phyloP scores from a whole-genome alignment of 768 basidiomycete genomes.

The Gloeophyllum trabeum region DNA sequence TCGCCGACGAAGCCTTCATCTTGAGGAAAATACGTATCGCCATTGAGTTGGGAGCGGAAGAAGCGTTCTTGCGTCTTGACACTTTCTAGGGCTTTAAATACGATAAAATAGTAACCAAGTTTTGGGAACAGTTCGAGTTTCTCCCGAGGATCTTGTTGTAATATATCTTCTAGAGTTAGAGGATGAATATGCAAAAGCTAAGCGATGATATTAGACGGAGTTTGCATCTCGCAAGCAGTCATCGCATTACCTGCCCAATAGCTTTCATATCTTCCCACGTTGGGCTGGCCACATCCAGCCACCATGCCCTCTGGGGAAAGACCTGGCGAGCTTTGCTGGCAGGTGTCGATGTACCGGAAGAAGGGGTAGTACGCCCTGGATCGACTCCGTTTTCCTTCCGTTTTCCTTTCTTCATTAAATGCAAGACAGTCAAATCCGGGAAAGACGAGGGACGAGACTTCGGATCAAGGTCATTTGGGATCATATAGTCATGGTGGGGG shows the following conservation, averaged over 20 bases:
- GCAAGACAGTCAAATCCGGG: not conserved
- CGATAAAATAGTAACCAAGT: constrained; percentile 88
- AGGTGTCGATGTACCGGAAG: constrained; percentile 7
- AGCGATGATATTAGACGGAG: constrained; percentile 1
- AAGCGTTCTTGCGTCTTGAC: constrained; percentile 28
- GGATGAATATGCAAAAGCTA: constrained; percentile 85
- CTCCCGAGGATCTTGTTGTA: constrained; percentile 86
- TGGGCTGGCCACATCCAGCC: constrained; percentile 82
- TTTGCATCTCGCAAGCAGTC: not conserved
- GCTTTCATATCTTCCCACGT: constrained; percentile 81
- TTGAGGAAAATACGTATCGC: constrained; percentile 12
- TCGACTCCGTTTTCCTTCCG: constrained; percentile 16
- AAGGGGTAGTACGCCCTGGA: constrained; percentile 1
- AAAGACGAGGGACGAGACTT: not conserved
- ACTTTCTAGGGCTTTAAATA: constrained; percentile 73
- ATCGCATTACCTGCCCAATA: constrained; percentile 58
- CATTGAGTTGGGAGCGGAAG: constrained; percentile 14
- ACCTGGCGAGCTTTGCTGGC: constrained; percentile 8
- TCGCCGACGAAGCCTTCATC: constrained; percentile 48
- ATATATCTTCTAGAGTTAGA: constrained; percentile 84
- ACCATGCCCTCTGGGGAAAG: constrained; percentile 57
- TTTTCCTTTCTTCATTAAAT: constrained; percentile 36
- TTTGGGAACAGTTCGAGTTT: constrained; percentile 82
- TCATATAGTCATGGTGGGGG: constrained; percentile 22
- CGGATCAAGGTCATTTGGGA: constrained; percentile 18